A percentile compares a stretch with the other conserved stretches of the same genome.
Conservation (phyloP, 345 rosid species). For the Sapria himalayana region DNA sequence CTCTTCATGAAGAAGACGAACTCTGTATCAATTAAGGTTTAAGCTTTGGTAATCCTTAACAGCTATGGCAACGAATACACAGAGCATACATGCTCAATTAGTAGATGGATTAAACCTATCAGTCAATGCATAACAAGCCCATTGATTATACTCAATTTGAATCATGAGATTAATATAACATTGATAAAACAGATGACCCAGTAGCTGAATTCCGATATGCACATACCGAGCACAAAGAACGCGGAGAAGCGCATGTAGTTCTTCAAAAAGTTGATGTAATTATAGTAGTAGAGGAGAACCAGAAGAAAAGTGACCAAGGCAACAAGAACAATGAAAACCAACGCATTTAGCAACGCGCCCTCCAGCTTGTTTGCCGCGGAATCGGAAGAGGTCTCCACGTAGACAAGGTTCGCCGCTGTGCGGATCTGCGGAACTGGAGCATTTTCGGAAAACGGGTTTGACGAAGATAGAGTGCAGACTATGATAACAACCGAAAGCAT, state of each 20-base stretch:
- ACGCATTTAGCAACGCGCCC: conserved; percentile 67
- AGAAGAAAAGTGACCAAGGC: conserved; percentile 68
- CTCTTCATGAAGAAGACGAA: too few species aligned
- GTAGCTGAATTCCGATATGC: too few species aligned
- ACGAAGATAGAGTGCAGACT: conserved; percentile 60
- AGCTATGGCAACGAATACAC: too few species aligned
- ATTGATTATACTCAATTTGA: too few species aligned
- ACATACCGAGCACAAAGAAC: conserved; percentile 50
- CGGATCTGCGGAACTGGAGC: conserved; percentile 38
- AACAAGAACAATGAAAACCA: conserved; percentile 60
- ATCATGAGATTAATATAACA: too few species aligned
- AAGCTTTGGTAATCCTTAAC: too few species aligned
- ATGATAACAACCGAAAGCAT: conserved; percentile 87
- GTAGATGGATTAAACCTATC: too few species aligned
- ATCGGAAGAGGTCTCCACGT: conserved; percentile 69
- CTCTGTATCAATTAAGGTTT: too few species aligned
- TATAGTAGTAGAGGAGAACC: conserved; percentile 75
- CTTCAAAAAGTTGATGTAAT: conserved; percentile 78
- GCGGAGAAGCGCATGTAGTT: conserved; percentile 90
- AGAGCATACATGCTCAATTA: too few species aligned
- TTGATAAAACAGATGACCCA: too few species aligned
- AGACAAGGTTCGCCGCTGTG: conserved; percentile 85
- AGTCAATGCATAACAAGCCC: too few species aligned
- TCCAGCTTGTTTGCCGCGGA: conserved; percentile 59
- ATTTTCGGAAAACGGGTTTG: conserved; percentile 25